Percentiles rank a stretch among this genome's conserved stretches.
Conservation (phyloP, 129 eudicot genomes). For the sunflower (Helianthus annuus) region DNA sequence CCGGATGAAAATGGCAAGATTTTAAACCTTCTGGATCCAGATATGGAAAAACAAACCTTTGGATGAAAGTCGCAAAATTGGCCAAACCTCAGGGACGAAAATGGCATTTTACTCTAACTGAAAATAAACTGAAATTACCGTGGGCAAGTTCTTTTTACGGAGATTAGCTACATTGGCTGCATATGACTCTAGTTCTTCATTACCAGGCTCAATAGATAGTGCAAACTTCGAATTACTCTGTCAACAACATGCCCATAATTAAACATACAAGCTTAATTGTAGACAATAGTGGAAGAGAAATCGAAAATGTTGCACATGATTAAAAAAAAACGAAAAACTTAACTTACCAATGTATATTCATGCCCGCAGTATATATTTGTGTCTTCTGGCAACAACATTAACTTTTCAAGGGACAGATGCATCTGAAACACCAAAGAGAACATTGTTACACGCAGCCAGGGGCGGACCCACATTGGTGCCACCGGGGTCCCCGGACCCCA, state of each 20-base stretch:
- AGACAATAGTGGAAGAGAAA: slow-evolving; percentile 13
- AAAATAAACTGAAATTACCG: slow-evolving; percentile 53
- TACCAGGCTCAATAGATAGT: slow-evolving; percentile 80
- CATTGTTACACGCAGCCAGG: neutral
- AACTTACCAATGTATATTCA: slow-evolving; percentile 84
- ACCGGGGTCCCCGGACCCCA: too few relatives aligned
- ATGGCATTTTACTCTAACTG: neutral
- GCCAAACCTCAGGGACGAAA: too few relatives aligned
- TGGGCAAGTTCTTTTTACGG: slow-evolving; percentile 76
- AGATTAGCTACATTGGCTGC: slow-evolving; percentile 68
- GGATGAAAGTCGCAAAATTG: too few relatives aligned
- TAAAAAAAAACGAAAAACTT: slow-evolving; percentile 9
- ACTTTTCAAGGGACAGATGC: slow-evolving; percentile 69
- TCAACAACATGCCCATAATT: slow-evolving; percentile 8
- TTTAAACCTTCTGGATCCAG: too few relatives aligned
- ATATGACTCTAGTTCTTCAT: slow-evolving; percentile 69
- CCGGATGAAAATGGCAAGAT: too few relatives aligned
- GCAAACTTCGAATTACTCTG: slow-evolving; percentile 99
- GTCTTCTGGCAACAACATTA: slow-evolving; percentile 68
- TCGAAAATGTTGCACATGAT: slow-evolving; percentile 1
- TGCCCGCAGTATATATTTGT: slow-evolving; percentile 90
- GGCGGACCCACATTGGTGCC: too few relatives aligned
- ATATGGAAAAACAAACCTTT: too few relatives aligned
- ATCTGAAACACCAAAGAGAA: slow-evolving; percentile 47
- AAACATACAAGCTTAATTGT: slow-evolving; percentile 16